Conservation (phyloP, 768 basidiomycete species). For the Mycena haematopus region DNA sequence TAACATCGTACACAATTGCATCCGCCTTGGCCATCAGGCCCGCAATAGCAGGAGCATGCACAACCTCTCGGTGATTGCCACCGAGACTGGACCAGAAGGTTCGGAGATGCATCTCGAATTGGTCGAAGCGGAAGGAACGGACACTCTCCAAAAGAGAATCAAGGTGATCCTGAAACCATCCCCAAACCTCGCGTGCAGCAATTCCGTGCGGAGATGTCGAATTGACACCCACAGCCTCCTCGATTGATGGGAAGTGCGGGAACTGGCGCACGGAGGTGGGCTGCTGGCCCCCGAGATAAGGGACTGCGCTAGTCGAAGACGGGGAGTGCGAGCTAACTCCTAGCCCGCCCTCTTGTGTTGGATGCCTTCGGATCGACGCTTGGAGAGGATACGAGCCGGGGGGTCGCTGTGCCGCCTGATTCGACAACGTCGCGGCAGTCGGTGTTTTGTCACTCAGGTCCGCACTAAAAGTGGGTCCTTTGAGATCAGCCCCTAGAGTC, state of each 20-base stretch:
- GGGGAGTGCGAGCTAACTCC: constrained; percentile 65
- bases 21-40: constrained; percentile 90
- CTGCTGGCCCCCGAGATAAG: constrained; percentile 58
- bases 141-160: constrained; percentile 83
- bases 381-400: constrained; percentile 68
- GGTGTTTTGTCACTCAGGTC: constrained; percentile 88
- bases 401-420: constrained; percentile 70
- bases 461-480: constrained; percentile 60
- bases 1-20: constrained; percentile 88
- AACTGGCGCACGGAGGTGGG: constrained; percentile 75
- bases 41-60: constrained; percentile 88
- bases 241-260: constrained; percentile 83
- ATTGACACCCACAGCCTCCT: constrained; percentile 79
- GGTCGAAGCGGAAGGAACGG: constrained; percentile 81
- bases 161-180: constrained; percentile 90
- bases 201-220: constrained; percentile 80
- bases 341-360: constrained; percentile 61
- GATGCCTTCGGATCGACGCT: constrained; percentile 80
- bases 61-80: constrained; percentile 83
- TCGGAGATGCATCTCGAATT: constrained; percentile 87
- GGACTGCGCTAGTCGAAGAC: constrained; percentile 50
- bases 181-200: constrained; percentile 88
- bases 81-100: constrained; percentile 83
- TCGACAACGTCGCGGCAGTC: constrained; percentile 78
- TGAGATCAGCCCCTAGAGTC: constrained; percentile 67